Conservation (phyloP, 139 green algal genomes). For the Trebouxia sp. region DNA sequence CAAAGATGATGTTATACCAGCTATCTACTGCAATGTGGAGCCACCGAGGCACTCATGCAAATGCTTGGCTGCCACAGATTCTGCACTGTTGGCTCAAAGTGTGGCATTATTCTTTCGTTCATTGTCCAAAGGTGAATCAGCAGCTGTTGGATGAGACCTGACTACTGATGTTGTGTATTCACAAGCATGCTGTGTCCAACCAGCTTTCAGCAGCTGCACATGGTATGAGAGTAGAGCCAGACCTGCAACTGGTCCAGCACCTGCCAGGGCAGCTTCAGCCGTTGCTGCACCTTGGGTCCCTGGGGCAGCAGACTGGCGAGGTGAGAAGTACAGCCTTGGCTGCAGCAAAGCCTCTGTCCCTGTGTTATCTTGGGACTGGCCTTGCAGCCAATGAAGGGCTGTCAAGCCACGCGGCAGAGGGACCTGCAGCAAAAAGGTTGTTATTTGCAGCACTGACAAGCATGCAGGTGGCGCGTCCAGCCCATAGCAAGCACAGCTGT, state of each 20-base stretch:
- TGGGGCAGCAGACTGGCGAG: conserved; percentile 66
- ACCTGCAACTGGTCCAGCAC: conserved; percentile 61
- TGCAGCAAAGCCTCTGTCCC: neutral
- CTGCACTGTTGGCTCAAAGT: too few species aligned
- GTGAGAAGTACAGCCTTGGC: conserved; percentile 76
- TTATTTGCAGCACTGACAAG: neutral
- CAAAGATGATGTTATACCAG: neutral
- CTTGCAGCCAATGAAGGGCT: conserved; percentile 55
- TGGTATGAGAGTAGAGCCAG: neutral
- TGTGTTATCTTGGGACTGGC: conserved; percentile 28
- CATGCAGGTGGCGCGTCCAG: neutral
- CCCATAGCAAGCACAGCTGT: neutral
- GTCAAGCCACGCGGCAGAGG: conserved; percentile 37
- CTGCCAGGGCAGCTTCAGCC: conserved; percentile 51
- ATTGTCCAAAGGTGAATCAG: too few species aligned
- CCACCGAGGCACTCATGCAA: neutral
- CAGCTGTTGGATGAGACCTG: too few species aligned
- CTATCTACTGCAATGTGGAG: neutral
- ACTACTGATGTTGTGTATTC: too few species aligned
- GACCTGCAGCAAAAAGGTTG: conserved; percentile 27
- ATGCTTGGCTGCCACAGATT: neutral
- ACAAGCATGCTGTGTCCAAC: neutral
- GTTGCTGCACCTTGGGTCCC: conserved; percentile 54
- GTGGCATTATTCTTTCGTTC: too few species aligned
- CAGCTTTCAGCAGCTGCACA: neutral